Evolutionary conservation across 257 asterid genomes (phyloP).

Genomic region (Anisodus tanguticus): DNA sequence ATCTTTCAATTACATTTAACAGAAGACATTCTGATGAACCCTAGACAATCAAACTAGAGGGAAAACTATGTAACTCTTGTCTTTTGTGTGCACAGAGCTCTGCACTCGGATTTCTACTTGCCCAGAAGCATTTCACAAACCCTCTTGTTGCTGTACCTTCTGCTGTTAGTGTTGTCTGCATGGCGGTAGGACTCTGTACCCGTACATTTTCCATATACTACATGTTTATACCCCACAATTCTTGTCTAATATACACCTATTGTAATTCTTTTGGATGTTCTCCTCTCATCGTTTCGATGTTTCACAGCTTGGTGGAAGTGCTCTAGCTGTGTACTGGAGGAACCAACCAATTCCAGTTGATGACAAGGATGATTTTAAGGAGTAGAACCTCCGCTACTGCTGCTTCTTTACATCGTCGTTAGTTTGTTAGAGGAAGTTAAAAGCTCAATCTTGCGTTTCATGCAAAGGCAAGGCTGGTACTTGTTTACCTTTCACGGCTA

Average conservation of each 20-base stretch:
- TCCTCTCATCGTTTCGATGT: background rate
- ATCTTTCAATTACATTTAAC: constrained; percentile 19
- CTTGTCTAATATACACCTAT: background rate
- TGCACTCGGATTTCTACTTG: constrained; percentile 90
- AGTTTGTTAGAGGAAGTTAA: constrained; percentile 2
- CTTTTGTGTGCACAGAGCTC: constrained; percentile 64
- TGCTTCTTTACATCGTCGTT: background rate
- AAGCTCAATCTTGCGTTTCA: background rate
- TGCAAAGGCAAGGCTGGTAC: background rate
- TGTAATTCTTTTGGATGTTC: constrained; percentile 4
- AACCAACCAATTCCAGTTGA: constrained; percentile 77
- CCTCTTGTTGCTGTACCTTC: constrained; percentile 98
- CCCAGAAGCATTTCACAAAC: constrained; percentile 93
- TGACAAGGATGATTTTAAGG: constrained; percentile 98
- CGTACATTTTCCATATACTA: background rate
- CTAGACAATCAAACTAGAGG: background rate
- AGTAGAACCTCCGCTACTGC: constrained; percentile 43
- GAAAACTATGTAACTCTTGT: background rate
- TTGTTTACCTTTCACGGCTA: constrained; percentile 5
- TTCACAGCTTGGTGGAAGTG: constrained; percentile 94
- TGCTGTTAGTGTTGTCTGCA: constrained; percentile 97
- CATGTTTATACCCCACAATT: background rate
- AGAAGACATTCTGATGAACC: background rate
- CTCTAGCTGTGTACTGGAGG: constrained; percentile 94
- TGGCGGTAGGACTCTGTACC: constrained; percentile 72